A percentile compares a stretch with the other conserved stretches of the same genome.
Conservation (phyloP, 2,329 filamentous ascomycete genomes). For the Tetracladium maxilliforme region DNA sequence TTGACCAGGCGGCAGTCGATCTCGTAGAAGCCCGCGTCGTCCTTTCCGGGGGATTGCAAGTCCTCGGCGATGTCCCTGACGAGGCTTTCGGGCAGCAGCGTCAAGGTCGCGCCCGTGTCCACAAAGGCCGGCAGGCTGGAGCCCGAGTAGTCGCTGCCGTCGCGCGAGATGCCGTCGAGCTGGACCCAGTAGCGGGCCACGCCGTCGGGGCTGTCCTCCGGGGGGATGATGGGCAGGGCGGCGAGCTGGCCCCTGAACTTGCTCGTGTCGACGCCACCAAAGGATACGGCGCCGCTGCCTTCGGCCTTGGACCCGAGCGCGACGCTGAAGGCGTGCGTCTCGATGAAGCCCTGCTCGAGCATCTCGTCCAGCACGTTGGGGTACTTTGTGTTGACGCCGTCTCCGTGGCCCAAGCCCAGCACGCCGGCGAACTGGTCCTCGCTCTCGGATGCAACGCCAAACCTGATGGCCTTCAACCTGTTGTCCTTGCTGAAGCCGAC, state of each 20-base stretch:
- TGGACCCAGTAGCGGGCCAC: conserved; percentile 24
- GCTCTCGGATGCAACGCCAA: conserved; percentile 20
- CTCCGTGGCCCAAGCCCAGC: conserved; percentile 22
- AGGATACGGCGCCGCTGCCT: conserved; percentile 56
- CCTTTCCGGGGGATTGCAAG: conserved; percentile 21
- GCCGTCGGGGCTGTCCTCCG: conserved; percentile 26
- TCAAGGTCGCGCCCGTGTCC: conserved; percentile 62
- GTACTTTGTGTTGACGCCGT: conserved; percentile 18
- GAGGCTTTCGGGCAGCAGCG: conserved; percentile 51
- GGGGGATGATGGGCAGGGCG: conserved; percentile 41
- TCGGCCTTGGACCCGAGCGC: conserved; percentile 43
- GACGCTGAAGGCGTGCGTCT: conserved; percentile 51
- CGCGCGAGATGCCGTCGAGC: conserved; percentile 20
- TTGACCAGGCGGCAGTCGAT: conserved; percentile 24
- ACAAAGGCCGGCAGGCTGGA: conserved; percentile 44
- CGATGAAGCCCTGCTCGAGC: conserved; percentile 44
- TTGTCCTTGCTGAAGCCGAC: conserved; percentile 14
- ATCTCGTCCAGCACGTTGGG: conserved; percentile 51
- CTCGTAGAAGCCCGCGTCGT: conserved; percentile 21
- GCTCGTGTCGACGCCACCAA: conserved; percentile 65
- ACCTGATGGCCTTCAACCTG: conserved; percentile 11
- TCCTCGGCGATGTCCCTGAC: conserved; percentile 37
- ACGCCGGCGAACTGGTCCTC: conserved; percentile 13
- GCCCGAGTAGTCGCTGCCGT: conserved; percentile 27
- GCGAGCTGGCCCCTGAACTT: conserved; percentile 55